These are phyloP conservation scores for Mycena indigotica DNA, from an alignment of 768 basidiomycete genomes.

Conservation along the genomic window DNA sequence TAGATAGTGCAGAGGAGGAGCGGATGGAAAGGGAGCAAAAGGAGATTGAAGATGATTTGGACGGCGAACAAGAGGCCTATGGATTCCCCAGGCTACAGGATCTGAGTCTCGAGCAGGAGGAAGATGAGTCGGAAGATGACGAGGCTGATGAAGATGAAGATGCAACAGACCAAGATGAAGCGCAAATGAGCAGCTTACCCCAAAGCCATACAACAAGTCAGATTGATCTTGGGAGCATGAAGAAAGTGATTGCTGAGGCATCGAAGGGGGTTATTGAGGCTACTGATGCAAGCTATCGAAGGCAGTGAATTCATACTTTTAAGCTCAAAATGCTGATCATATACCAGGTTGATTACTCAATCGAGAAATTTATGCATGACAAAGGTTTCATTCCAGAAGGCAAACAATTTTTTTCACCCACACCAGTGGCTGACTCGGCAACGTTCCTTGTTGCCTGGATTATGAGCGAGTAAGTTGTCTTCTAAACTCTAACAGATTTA, in stretches of 20 bases:
- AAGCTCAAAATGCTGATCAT: too few species aligned
- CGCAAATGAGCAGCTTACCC: not conserved
- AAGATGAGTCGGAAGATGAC: conserved; percentile 2
- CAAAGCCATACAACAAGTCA: too few species aligned
- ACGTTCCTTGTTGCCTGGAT: conserved; percentile 33
- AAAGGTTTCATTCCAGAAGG: conserved; percentile 20
- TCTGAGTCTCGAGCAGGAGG: too few species aligned
- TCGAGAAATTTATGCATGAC: conserved; percentile 21
- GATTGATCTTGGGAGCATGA: not conserved
- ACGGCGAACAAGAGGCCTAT: conserved; percentile 25
- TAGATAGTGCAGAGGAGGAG: not conserved
- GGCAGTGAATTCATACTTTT: too few species aligned
- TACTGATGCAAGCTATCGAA: conserved; percentile 31
- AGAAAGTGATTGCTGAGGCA: conserved; percentile 22
- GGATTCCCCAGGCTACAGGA: not conserved
- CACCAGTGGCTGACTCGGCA: conserved; percentile 20
- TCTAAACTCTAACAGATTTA: not conserved
- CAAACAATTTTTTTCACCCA: conserved; percentile 21
- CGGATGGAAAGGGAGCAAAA: too few species aligned
- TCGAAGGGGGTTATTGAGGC: conserved; percentile 36
- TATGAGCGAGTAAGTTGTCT: conserved; percentile 25
- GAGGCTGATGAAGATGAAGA: conserved; percentile 14
- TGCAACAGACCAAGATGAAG: conserved; percentile 10
- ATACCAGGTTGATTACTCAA: conserved; percentile 21
- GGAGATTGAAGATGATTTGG: conserved; percentile 27